A percentile compares a stretch with the other conserved stretches of the same genome.
These are phyloP conservation scores for Carpinus viminea DNA, from an alignment of 306 rosid genomes.

Conservation along the genomic window DNA sequence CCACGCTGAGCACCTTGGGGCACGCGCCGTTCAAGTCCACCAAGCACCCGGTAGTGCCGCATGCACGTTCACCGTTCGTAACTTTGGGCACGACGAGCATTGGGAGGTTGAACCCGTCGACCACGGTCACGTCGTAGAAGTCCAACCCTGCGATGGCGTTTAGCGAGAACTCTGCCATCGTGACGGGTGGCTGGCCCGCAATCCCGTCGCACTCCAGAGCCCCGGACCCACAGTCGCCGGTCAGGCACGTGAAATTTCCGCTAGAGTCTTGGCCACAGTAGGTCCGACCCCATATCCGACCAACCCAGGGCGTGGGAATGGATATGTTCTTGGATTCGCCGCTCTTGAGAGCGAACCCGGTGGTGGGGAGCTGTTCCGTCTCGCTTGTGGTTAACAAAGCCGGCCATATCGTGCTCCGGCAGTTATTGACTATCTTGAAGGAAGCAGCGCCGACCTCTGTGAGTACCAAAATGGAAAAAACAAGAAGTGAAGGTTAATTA, in stretches of 20 bases:
- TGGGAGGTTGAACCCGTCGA: conserved; percentile 92
- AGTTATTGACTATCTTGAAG: conserved; percentile 79
- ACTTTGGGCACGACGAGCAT: conserved; percentile 72
- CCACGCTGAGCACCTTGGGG: conserved; percentile 54
- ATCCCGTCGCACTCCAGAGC: conserved; percentile 59
- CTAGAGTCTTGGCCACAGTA: conserved; percentile 53
- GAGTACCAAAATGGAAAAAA: neutral
- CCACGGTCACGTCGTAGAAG: conserved; percentile 91
- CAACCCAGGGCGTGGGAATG: conserved; percentile 75
- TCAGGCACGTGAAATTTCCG: conserved; percentile 67
- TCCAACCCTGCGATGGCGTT: conserved; percentile 77
- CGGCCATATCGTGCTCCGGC: conserved; percentile 83
- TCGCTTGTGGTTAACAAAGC: neutral
- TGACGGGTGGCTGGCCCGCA: conserved; percentile 85
- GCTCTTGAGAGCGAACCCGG: conserved; percentile 64
- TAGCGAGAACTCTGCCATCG: conserved; percentile 84
- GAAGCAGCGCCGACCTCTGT: conserved; percentile 66
- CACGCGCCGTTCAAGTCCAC: conserved; percentile 79
- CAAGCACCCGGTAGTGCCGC: conserved; percentile 83
- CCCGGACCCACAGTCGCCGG: conserved; percentile 89
- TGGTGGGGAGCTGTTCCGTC: conserved; percentile 64
- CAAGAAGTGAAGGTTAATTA: neutral
- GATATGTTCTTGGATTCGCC: conserved; percentile 59
- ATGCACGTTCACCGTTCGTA: conserved; percentile 51
- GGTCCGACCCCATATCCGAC: conserved; percentile 89